Evolutionary conservation across 441 rosid species (phyloP).

Genomic region (Arabidopsis lyrata): DNA sequence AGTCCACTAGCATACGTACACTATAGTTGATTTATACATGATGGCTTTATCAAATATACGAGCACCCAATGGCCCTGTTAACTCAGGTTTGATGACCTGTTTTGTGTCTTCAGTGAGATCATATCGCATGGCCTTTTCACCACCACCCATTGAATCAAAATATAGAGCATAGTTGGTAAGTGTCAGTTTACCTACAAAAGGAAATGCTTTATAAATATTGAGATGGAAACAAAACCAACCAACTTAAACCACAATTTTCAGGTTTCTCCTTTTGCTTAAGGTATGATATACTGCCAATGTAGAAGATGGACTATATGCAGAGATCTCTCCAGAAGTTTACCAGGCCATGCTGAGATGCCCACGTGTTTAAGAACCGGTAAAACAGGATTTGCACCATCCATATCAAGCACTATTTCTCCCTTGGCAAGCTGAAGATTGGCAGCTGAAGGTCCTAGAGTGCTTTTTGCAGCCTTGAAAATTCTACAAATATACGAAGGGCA

Average conservation of each 20-base stretch:
- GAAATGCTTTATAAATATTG: conserved; percentile 39
- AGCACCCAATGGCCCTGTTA: conserved; percentile 96
- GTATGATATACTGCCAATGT: conserved; percentile 7
- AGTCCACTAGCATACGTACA: conserved; percentile 61
- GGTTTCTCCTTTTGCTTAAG: conserved; percentile 12
- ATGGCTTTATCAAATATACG: conserved; percentile 95
- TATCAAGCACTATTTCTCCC: conserved; percentile 83
- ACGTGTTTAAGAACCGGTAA: conserved; percentile 94
- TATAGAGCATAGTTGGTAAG: conserved; percentile 82
- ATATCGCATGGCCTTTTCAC: conserved; percentile 83
- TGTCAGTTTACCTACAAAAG: conserved; percentile 78
- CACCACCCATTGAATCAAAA: conserved; percentile 91
- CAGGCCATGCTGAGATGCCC: conserved; percentile 97
- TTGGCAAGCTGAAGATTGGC: conserved; percentile 77
- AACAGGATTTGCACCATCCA: conserved; percentile 86
- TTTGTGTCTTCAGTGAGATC: conserved; percentile 75
- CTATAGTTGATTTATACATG: conserved; percentile 77
- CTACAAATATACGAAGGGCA: conserved; percentile 46
- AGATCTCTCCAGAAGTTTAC: conserved; percentile 48
- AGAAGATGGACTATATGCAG: conserved; percentile 25
- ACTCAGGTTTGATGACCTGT: conserved; percentile 89
- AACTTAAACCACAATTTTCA: conserved; percentile 8
- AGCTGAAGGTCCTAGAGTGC: conserved; percentile 55
- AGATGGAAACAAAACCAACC: conserved; percentile 33
- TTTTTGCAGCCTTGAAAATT: conserved; percentile 69